Evolutionary conservation across 768 basidiomycete genomes (phyloP), one percentile per base, ranked within the genome.

Genomic region (Lactifluus echinatus): DNA sequence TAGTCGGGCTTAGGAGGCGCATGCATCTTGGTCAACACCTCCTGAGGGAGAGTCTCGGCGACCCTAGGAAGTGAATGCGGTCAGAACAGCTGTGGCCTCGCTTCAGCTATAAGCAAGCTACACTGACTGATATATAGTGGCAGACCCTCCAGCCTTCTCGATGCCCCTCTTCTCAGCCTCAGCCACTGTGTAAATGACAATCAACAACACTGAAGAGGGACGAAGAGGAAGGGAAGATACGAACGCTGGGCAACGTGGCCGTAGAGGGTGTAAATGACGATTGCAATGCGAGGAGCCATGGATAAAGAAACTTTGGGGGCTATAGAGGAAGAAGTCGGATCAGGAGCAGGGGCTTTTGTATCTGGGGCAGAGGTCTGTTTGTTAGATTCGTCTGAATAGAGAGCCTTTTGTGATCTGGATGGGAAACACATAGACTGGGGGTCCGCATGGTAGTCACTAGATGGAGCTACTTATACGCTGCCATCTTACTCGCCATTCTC

Each of bases 251-350:
- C 78, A 68, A 89, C 79, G 68, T 90, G 89, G 62, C 84, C 85
- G 67, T 84, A 87, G 74, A 87, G 69, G 19, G 83, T 71, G 72
- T 89, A 89, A 70, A 89, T 82, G 64, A 89, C 61, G 64, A 89
- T 85, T 53, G 85, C 85, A 61, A 87, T 70, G 62, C 69, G 79
- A 24, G 86, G 84, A 49, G 74, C 60, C 60, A 49, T 49, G 23
- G 49, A 19, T 45, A 56, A 19, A 42, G 57, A 43, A 2, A 31
- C 40, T 33, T 47, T 37, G 34, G 54, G 46, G 55, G 50, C 12
- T 49, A 39, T 24, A 24, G 46, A 17, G 2, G 61, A 23, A 33
- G 54, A 23, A 10, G 51, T 28, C 10, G 43, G 31, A 8, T n/a
- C n/a, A n/a, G 56, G 26, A 29, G 57, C 47, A 2, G 64, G 56